Conservation (phyloP, 176 grass and related monocot genomes). For the Zizania latifolia region DNA sequence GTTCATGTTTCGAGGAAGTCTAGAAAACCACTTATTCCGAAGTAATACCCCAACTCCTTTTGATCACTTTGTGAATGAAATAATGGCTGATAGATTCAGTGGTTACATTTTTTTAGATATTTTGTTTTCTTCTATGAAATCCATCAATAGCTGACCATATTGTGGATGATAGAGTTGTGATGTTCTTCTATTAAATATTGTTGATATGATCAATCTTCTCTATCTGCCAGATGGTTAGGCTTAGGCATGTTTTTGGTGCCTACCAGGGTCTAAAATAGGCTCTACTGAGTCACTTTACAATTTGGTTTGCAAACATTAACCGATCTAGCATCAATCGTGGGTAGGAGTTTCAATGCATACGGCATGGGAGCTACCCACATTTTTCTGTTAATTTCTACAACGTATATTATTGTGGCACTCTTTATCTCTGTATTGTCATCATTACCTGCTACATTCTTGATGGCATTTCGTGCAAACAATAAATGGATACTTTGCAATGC, state of each 20-base stretch:
- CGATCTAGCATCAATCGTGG: no score
- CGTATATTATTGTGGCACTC: no score
- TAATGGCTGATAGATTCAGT: neutral
- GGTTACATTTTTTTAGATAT: neutral
- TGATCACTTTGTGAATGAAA: neutral
- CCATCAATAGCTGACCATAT: neutral
- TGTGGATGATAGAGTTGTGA: neutral
- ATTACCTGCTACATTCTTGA: no score
- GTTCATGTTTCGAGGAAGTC: constrained; percentile 99
- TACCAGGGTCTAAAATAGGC: neutral
- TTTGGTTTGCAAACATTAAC: neutral
- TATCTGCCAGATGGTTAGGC: neutral
- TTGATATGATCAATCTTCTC: neutral
- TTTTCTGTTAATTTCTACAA: neutral
- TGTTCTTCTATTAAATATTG: constrained; percentile 6
- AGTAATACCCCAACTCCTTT: constrained; percentile 52
- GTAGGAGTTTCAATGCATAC: no score
- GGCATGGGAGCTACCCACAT: no score
- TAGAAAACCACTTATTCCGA: constrained; percentile 98
- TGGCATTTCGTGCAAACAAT: neutral
- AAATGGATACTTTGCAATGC: neutral
- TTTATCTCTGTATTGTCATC: no score
- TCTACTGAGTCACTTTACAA: neutral
- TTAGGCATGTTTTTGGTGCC: constrained; percentile 1
- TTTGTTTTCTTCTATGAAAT: constrained; percentile 9